These are phyloP conservation scores for Tulasnella sp. DNA, from an alignment of 768 basidiomycete species.

Conservation along the genomic window DNA sequence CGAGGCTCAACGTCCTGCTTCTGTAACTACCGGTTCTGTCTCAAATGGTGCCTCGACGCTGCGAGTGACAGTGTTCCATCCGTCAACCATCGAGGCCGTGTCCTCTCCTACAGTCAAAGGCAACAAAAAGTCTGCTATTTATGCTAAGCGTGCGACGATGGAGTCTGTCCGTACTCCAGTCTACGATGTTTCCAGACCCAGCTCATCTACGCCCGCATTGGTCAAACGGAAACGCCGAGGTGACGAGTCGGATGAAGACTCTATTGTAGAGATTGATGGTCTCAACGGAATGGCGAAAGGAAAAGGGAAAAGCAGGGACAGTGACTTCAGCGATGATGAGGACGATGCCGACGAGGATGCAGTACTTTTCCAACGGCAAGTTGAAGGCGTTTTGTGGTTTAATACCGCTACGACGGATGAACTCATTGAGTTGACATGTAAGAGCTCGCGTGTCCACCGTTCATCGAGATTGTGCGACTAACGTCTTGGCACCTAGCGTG, in stretches of 20 bases:
- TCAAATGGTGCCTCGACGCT: neutral
- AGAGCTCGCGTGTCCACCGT: conserved; percentile 15
- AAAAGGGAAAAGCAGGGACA: neutral
- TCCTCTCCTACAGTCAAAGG: neutral
- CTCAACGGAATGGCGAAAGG: neutral
- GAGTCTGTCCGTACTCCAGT: neutral
- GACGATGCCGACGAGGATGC: conserved; percentile 22
- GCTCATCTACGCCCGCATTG: neutral
- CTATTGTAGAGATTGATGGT: neutral
- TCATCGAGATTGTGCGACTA: neutral
- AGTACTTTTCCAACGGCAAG: conserved; percentile 24
- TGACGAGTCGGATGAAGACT: neutral
- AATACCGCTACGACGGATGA: conserved; percentile 30
- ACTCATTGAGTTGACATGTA: conserved; percentile 34
- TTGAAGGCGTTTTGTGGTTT: conserved; percentile 31
- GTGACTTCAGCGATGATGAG: conserved; percentile 21
- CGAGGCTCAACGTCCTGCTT: neutral
- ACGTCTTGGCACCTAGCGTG: conserved; percentile 33
- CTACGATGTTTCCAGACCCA: neutral
- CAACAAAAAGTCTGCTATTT: conserved; percentile 18
- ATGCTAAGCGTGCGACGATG: conserved; percentile 11
- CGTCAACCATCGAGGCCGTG: neutral
- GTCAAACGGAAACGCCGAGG: neutral
- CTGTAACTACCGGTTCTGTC: neutral
- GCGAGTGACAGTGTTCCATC: neutral